Percentiles rank a stretch among this genome's conserved stretches.
Evolutionary conservation across 1,284 basidiomycete genomes (phyloP).

Genomic region (Kwoniella shivajii): DNA sequence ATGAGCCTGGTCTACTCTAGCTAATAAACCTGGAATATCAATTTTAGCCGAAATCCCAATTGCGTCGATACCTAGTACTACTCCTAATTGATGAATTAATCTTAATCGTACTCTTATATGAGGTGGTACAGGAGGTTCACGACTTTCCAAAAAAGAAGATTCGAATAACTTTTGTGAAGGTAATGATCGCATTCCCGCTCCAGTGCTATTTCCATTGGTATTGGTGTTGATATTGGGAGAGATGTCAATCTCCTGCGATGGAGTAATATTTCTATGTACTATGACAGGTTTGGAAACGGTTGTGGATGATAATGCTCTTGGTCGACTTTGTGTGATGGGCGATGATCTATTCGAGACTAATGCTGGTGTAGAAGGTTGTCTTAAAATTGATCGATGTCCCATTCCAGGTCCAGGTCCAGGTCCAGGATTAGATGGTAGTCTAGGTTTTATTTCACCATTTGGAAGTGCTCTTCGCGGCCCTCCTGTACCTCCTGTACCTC

Average conservation of each 20-base stretch:
- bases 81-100: conserved; percentile 30
- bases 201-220: neutral
- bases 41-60: conserved; percentile 25
- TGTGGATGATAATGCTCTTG: conserved; percentile 8
- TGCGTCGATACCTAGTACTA: conserved; percentile 29
- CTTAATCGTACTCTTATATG: conserved; percentile 32
- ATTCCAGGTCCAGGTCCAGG: neutral
- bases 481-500: no score
- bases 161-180: conserved; percentile 12
- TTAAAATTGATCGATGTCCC: conserved; percentile 19
- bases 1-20: conserved; percentile 35
- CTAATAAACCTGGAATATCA: conserved; percentile 34
- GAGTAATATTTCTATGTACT: neutral
- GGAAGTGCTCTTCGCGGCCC: neutral
- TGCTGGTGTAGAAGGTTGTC: conserved; percentile 26
- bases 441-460: neutral
- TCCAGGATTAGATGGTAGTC: neutral
- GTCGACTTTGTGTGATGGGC: neutral
- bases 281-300: neutral
- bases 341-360: neutral
- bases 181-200: neutral
- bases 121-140: conserved; percentile 29
- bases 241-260: neutral
- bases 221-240: neutral
- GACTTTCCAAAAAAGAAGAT: conserved; percentile 16